These are phyloP conservation scores for Paramecium primaurelia DNA, from an alignment of 73 alveolate species.

Conservation along the genomic window DNA sequence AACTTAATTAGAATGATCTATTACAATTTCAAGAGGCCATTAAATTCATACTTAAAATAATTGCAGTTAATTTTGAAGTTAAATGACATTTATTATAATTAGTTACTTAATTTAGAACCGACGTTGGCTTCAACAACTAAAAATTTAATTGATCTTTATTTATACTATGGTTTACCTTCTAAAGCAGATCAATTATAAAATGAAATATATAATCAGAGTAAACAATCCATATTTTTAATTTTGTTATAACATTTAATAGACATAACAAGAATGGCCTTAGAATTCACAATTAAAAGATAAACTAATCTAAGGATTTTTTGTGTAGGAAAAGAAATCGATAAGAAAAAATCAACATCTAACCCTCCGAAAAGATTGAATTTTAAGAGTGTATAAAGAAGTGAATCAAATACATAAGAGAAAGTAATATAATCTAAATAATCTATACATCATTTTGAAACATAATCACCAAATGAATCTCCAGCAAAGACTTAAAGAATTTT, in stretches of 20 bases:
- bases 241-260: not conserved
- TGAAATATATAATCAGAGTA: not conserved
- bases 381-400: not conserved
- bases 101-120: not conserved
- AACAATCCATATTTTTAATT: not conserved
- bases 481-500: not conserved
- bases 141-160: not conserved
- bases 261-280: conserved; percentile 12
- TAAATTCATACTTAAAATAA: not conserved
- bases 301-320: not conserved
- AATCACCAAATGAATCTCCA: conserved; percentile 11
- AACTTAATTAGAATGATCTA: conserved; percentile 7
- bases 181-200: not conserved
- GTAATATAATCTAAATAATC: not conserved
- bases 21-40: not conserved
- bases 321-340: conserved; percentile 15
- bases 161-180: not conserved
- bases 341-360: not conserved
- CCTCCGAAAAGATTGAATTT: not conserved
- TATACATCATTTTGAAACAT: not conserved
- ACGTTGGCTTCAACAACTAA: not conserved
- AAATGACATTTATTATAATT: not conserved
- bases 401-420: not conserved
- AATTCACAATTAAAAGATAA: not conserved
- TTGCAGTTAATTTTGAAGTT: conserved; percentile 5